Evolutionary conservation across 371 early-diverging fungal genomes (phyloP).

Genomic region (Sanchytrium tribonematis): DNA sequence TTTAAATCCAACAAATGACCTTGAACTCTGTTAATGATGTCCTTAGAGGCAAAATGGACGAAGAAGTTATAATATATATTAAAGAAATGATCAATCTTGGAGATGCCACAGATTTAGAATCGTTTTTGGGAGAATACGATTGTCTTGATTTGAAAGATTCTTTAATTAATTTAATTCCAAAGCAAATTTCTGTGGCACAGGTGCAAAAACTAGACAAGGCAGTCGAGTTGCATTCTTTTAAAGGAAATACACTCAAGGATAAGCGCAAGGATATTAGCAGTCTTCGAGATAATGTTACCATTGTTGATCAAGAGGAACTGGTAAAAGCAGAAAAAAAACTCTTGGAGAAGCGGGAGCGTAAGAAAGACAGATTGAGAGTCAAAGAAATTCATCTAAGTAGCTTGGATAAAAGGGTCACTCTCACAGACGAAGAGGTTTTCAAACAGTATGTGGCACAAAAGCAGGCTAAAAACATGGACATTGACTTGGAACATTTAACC

Average conservation of each 20-base stretch:
- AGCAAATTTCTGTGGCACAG: background rate
- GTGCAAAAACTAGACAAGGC: background rate
- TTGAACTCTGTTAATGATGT: too few relatives aligned
- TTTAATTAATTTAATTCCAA: background rate
- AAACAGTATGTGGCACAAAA: background rate
- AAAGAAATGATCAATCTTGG: background rate
- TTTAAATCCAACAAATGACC: too few relatives aligned
- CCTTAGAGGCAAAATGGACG: too few relatives aligned
- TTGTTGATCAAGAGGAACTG: background rate
- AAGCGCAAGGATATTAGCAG: background rate
- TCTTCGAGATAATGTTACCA: background rate
- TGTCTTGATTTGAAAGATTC: background rate
- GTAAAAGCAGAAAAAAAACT: background rate
- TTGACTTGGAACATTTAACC: background rate
- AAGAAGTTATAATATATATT: background rate
- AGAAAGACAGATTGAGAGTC: background rate
- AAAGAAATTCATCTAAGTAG: background rate
- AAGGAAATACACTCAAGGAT: background rate
- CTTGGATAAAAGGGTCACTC: background rate
- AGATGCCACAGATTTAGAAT: background rate
- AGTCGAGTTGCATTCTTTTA: background rate
- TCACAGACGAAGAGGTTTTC: background rate
- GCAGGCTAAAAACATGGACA: background rate
- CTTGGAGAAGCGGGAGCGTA: background rate
- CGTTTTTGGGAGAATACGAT: background rate